These are phyloP conservation scores for Salvia hispanica DNA, from an alignment of 257 asterid species.

Conservation along the genomic window DNA sequence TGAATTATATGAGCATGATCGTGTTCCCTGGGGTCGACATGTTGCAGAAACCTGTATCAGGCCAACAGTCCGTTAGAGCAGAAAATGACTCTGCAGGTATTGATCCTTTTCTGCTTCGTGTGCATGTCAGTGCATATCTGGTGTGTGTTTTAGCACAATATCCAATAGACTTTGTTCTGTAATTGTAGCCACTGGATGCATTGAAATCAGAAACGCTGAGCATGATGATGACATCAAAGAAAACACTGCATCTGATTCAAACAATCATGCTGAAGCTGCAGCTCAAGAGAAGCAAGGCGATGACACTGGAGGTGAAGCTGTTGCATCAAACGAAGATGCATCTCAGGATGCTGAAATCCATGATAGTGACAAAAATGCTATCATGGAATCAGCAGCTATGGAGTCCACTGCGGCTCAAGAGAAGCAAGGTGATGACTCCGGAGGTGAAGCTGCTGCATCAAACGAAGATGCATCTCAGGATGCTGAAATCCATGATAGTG, in stretches of 20 bases:
- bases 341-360: neutral
- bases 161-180: neutral
- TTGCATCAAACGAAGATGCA: constrained; percentile 14
- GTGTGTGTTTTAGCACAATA: neutral
- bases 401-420: neutral
- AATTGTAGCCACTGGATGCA: constrained; percentile 32
- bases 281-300: constrained; percentile 27
- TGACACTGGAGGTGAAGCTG: constrained; percentile 16
- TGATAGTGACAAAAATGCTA: constrained; percentile 22
- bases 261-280: constrained; percentile 3
- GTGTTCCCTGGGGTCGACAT: constrained; percentile 76
- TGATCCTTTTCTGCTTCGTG: neutral
- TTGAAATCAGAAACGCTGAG: constrained; percentile 30
- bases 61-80: constrained; percentile 26
- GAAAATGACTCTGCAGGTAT: constrained; percentile 53
- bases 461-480: too few species aligned
- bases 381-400: constrained; percentile 29
- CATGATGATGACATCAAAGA: constrained; percentile 26
- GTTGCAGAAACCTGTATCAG: constrained; percentile 68
- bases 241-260: constrained; percentile 24
- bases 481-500: neutral
- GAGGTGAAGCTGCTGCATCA: too few species aligned
- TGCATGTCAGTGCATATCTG: neutral
- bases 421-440: too few species aligned
- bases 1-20: constrained; percentile 75